Evolutionary conservation across 495 filamentous ascomycete genomes (phyloP).

Genomic region (Hypoxylon fragiforme): DNA sequence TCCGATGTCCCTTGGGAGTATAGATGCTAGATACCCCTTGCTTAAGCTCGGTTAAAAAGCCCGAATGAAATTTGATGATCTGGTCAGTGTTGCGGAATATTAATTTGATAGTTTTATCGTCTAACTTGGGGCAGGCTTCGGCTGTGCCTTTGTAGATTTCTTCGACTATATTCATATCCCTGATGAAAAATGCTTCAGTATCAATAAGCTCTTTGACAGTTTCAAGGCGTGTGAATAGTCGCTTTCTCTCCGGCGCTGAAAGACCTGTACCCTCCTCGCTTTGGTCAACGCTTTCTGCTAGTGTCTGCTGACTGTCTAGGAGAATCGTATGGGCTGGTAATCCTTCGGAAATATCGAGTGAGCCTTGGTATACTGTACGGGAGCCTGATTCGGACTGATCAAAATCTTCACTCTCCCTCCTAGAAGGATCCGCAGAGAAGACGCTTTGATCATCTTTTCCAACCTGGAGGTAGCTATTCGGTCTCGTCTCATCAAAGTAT

Average conservation of each 20-base stretch:
- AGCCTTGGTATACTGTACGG: slow-evolving; percentile 40
- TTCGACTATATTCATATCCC: slow-evolving; percentile 94
- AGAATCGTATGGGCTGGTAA: slow-evolving; percentile 22
- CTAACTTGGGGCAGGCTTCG: slow-evolving; percentile 77
- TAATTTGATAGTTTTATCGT: slow-evolving; percentile 76
- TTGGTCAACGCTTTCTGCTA: slow-evolving; percentile 34
- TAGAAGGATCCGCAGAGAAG: slow-evolving; percentile 33
- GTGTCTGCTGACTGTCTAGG: slow-evolving; percentile 34
- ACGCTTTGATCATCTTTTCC: slow-evolving; percentile 36
- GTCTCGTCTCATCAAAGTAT: slow-evolving; percentile 47
- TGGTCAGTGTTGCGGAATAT: slow-evolving; percentile 90
- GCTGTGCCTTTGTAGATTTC: slow-evolving; percentile 98
- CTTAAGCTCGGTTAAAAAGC: slow-evolving; percentile 77
- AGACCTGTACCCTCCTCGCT: slow-evolving; percentile 30
- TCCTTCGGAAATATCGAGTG: slow-evolving; percentile 41
- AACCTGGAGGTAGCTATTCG: slow-evolving; percentile 44
- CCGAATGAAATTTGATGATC: slow-evolving; percentile 78
- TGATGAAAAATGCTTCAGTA: slow-evolving; percentile 82
- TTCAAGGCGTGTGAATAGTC: slow-evolving; percentile 66
- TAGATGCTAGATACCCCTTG: slow-evolving; percentile 76
- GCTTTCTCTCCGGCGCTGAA: slow-evolving; percentile 46
- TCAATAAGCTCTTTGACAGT: slow-evolving; percentile 89
- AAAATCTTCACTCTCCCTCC: slow-evolving; percentile 41
- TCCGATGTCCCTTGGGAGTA: slow-evolving; percentile 51
- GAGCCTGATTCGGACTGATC: slow-evolving; percentile 37